These are phyloP conservation scores for Colletotrichum godetiae DNA, from an alignment of 2,329 filamentous ascomycete species.

Conservation along the genomic window DNA sequence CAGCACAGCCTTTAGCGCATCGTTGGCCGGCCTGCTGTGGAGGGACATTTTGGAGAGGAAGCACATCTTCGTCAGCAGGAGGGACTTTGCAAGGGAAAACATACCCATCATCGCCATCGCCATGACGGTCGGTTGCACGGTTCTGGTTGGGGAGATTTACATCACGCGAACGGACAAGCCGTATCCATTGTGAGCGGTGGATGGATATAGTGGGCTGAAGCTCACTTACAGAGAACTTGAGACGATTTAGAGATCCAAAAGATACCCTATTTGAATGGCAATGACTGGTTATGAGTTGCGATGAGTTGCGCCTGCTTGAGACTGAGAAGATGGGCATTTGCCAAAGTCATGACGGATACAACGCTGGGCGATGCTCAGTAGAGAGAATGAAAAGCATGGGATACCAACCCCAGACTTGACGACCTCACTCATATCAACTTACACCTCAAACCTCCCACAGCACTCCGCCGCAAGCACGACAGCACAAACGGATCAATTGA, in stretches of 20 bases:
- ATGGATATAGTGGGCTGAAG: background rate
- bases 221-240: background rate
- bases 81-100: conserved; percentile 77
- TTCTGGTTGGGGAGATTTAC: conserved; percentile 73
- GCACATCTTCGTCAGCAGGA: conserved; percentile 71
- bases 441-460: background rate
- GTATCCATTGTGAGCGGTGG: conserved; percentile 40
- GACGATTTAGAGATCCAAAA: background rate
- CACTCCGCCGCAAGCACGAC: background rate
- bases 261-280: background rate
- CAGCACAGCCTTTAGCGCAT: conserved; percentile 78
- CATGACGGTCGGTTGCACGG: conserved; percentile 72
- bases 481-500: background rate
- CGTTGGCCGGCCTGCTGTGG: conserved; percentile 78
- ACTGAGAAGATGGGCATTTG: background rate
- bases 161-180: conserved; percentile 58
- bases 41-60: conserved; percentile 76
- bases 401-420: background rate
- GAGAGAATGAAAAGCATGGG: no score
- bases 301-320: background rate
- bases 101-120: conserved; percentile 76
- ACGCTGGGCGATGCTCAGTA: background rate
- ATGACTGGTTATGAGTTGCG: background rate
- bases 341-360: background rate
- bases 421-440: no score